Conservation (phyloP, 805 yeast species). For the Yamadazyma sp. region DNA sequence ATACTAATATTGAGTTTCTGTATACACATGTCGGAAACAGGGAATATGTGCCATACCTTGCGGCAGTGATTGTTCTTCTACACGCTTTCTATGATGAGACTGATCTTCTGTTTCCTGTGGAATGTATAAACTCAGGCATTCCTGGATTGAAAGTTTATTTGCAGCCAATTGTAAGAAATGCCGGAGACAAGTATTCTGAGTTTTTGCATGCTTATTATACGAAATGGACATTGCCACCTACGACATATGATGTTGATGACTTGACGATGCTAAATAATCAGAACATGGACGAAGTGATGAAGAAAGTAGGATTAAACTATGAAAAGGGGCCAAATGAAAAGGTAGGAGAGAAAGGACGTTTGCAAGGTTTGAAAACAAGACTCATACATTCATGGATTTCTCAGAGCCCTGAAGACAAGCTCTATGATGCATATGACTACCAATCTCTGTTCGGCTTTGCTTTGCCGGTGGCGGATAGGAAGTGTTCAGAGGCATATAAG, state of each 20-base stretch:
- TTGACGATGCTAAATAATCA: neutral
- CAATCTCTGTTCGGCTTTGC: slow-evolving; percentile 6
- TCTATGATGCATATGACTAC: slow-evolving; percentile 11
- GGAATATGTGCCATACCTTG: slow-evolving; percentile 4
- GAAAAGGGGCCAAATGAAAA: neutral
- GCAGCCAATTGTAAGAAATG: slow-evolving; percentile 3
- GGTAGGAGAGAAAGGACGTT: too few species aligned
- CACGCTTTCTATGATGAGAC: neutral
- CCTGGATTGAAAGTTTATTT: slow-evolving; percentile 5
- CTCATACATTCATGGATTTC: neutral
- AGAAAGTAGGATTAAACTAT: neutral
- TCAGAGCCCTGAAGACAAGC: neutral
- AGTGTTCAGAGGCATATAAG: slow-evolving; percentile 6
- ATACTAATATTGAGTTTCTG: slow-evolving; percentile 9
- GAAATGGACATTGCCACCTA: slow-evolving; percentile 1
- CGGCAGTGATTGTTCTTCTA: neutral
- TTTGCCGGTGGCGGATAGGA: neutral
- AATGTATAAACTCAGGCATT: slow-evolving; percentile 3
- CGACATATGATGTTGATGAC: slow-evolving; percentile 6
- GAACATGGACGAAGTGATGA: neutral
- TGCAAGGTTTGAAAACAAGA: slow-evolving; percentile 3
- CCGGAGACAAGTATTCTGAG: slow-evolving; percentile 3
- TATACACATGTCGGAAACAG: slow-evolving; percentile 1
- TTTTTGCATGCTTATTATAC: slow-evolving; percentile 2
- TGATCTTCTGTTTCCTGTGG: neutral